Evolutionary conservation across 495 filamentous ascomycete species (phyloP), one percentile per base, ranked within the genome.

Genomic region (Trypethelium eluteriae): DNA sequence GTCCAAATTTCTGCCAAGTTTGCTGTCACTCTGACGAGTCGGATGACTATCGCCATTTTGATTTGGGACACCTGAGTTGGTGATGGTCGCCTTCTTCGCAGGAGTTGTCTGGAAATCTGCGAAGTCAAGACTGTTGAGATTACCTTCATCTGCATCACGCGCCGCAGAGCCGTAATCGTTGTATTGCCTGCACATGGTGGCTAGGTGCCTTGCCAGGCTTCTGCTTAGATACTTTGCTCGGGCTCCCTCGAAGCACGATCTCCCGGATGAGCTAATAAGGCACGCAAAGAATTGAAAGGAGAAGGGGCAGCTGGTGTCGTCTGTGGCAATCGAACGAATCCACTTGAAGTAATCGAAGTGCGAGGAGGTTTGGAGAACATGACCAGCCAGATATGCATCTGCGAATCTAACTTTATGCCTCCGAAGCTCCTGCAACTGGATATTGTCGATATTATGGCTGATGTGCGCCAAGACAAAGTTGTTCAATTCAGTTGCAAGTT

Each of bases 251-350:
- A 34, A 59, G 6, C 34, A 6, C 4, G 53, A 6, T 9, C 3
- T 18, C 3, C 16, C 16, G 5, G 53, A 18, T 34, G 53, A 18
- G 53, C 32, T 59, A 18, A 59, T 36, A 14, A 59, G 53, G 53
- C 53, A 59, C 2, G 4, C 2, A 32, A 59, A 38, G 61, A 34
- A 36, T 46, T 49, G 61, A 36, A 46, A 62, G 14, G 9, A 35
- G 76, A 4, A 64, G 0, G 74, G 75, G 57, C 79, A 80, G 32
- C 68, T 70, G 12, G 74, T 76, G 64, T 77, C 57, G 61, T 76
- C 66, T 9, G 77, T 69, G 2, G 69, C 74, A 2, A 74, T 77
- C 25, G 68, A 71, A 35, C 67, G 77, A 0, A 76, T 72, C 78
- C 78, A 82, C 10, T 64, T 41, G 49, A n/a, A n/a, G n/a, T n/a